Conservation (phyloP, 257 asterid genomes). For the Gentiana macrophylla region DNA sequence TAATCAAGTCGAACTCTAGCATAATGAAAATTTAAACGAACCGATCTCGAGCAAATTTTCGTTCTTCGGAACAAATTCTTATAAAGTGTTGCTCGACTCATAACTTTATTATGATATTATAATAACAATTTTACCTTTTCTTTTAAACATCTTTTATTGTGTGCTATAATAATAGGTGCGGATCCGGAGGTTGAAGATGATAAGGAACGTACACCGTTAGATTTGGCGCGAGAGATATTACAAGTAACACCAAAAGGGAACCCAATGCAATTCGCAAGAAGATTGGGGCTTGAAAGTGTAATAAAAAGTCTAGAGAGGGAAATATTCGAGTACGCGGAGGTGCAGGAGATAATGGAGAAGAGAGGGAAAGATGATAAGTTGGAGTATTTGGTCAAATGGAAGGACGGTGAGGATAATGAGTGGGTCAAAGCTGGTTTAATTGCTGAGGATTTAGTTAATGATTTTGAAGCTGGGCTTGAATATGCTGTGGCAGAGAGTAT, state of each 20-base stretch:
- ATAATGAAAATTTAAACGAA: too few relatives aligned
- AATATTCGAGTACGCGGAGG: slow-evolving; percentile 70
- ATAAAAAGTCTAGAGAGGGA: slow-evolving; percentile 54
- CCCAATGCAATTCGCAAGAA: slow-evolving; percentile 66
- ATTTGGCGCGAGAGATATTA: slow-evolving; percentile 56
- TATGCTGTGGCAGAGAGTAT: slow-evolving; percentile 79
- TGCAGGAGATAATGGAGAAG: slow-evolving; percentile 72
- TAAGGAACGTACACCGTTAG: slow-evolving; percentile 56
- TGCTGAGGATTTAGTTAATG: slow-evolving; percentile 65
- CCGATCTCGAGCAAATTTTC: too few relatives aligned
- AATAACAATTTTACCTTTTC: too few relatives aligned
- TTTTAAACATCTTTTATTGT: too few relatives aligned
- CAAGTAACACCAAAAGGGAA: slow-evolving; percentile 55
- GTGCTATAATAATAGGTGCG: slow-evolving; percentile 26
- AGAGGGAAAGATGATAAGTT: slow-evolving; percentile 66
- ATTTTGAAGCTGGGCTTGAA: slow-evolving; percentile 83
- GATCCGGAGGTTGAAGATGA: slow-evolving; percentile 58
- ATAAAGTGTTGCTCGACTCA: too few relatives aligned
- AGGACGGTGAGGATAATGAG: slow-evolving; percentile 72
- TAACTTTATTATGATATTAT: too few relatives aligned
- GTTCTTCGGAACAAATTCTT: too few relatives aligned
- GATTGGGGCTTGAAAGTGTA: slow-evolving; percentile 69
- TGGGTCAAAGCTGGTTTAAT: slow-evolving; percentile 59
- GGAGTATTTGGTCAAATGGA: slow-evolving; percentile 85
- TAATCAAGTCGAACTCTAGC: too few relatives aligned